A percentile compares a stretch with the other conserved stretches of the same genome.
Evolutionary conservation across 257 asterid genomes (phyloP).

Genomic region (Agastache rugosa): DNA sequence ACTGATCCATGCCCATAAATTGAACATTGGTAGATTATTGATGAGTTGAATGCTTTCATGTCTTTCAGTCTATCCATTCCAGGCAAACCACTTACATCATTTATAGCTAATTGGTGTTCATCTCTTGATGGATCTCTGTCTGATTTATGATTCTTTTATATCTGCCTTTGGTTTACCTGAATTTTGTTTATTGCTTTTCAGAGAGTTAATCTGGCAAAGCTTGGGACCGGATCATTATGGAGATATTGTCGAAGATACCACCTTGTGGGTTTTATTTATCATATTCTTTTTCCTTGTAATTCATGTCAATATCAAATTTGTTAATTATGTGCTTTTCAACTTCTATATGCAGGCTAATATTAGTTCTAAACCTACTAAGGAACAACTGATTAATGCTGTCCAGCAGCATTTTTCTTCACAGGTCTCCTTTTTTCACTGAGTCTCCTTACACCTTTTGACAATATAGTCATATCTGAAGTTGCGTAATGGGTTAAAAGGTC

Average conservation of each 20-base stretch:
- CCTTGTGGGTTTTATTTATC: constrained; percentile 54
- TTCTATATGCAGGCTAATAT: constrained; percentile 54
- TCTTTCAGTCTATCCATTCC: not conserved
- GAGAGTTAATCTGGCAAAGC: constrained; percentile 70
- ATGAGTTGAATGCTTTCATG: constrained; percentile 2
- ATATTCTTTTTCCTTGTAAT: not conserved
- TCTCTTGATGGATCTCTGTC: not conserved
- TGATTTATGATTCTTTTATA: constrained; percentile 7
- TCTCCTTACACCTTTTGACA: not conserved
- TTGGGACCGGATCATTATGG: constrained; percentile 84
- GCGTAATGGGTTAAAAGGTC: not conserved
- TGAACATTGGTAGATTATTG: constrained; percentile 6
- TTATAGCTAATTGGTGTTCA: not conserved
- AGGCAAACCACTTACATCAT: not conserved
- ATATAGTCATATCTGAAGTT: not conserved
- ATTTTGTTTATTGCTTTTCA: constrained; percentile 39
- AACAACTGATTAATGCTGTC: constrained; percentile 64
- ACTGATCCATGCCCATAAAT: not conserved
- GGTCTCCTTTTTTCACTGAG: constrained; percentile 46
- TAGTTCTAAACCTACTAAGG: constrained; percentile 67
- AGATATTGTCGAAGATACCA: constrained; percentile 82
- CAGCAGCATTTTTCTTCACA: constrained; percentile 80
- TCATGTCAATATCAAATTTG: not conserved
- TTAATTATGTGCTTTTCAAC: constrained; percentile 13
- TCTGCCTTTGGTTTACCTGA: not conserved